Conservation (phyloP, 495 filamentous ascomycete species). For the Hypoxylon lenormandii region DNA sequence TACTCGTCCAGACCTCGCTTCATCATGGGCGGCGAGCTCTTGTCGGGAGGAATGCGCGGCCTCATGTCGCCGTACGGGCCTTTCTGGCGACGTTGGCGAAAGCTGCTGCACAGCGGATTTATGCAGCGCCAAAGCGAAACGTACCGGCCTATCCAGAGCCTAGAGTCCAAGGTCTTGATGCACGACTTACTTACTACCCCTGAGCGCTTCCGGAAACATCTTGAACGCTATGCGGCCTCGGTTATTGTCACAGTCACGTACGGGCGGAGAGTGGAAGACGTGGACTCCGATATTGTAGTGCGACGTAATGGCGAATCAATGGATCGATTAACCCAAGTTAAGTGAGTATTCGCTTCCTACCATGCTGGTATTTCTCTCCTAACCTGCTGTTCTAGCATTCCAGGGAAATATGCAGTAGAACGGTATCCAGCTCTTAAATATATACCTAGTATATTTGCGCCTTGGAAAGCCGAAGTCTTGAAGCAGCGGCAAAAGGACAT, state of each 20-base stretch:
- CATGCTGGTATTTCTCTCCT: conserved; percentile 5
- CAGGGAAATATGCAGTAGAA: conserved; percentile 69
- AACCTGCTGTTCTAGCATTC: conserved; percentile 54
- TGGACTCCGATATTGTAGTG: conserved; percentile 65
- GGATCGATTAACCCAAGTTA: conserved; percentile 69
- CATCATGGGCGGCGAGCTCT: conserved; percentile 65
- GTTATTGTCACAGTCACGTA: conserved; percentile 71
- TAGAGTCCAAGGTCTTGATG: conserved; percentile 63
- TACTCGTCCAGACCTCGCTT: conserved; percentile 63
- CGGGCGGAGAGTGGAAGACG: conserved; percentile 67
- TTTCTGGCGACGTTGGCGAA: conserved; percentile 68
- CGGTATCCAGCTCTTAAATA: conserved; percentile 67
- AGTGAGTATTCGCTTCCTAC: conserved; percentile 45
- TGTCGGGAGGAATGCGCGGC: conserved; percentile 62
- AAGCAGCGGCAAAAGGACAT: conserved; percentile 64
- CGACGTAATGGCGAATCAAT: conserved; percentile 66
- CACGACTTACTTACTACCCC: conserved; percentile 59
- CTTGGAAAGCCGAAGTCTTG: conserved; percentile 68
- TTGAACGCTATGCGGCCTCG: conserved; percentile 68
- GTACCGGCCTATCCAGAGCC: conserved; percentile 67
- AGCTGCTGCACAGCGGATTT: conserved; percentile 66
- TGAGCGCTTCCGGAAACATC: conserved; percentile 49
- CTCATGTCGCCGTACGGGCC: conserved; percentile 65
- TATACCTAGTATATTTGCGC: conserved; percentile 65
- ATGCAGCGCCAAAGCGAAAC: conserved; percentile 67